Evolutionary conservation across 371 early-diverging fungal genomes (phyloP).

Genomic region (Mortierella sp.): DNA sequence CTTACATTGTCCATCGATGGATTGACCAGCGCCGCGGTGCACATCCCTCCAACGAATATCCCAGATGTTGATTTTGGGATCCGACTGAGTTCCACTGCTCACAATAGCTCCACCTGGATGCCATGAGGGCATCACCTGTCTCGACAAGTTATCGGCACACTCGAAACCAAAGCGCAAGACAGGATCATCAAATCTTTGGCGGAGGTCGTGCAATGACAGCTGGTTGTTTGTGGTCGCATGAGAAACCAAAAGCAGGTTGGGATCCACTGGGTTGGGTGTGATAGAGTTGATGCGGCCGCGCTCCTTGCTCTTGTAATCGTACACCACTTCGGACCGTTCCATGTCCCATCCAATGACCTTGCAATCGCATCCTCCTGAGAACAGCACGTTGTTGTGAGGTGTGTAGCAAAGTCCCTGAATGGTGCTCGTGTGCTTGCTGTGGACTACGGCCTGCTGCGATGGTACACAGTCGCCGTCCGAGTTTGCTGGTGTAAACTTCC

Average conservation of each 20-base stretch:
- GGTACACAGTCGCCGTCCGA: slow-evolving; percentile 29
- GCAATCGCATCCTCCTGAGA: slow-evolving; percentile 46
- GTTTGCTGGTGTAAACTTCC: slow-evolving; percentile 32
- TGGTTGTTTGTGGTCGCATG: slow-evolving; percentile 40
- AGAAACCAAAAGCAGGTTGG: slow-evolving; percentile 32
- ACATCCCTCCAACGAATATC: slow-evolving; percentile 54
- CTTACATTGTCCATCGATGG: slow-evolving; percentile 40
- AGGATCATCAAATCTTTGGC: slow-evolving; percentile 24
- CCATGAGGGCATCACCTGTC: slow-evolving; percentile 43
- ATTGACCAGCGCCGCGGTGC: slow-evolving; percentile 46
- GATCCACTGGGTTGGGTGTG: slow-evolving; percentile 37
- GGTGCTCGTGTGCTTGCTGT: slow-evolving; percentile 37
- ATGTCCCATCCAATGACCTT: slow-evolving; percentile 40
- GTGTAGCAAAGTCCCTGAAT: slow-evolving; percentile 38
- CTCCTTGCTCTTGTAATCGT: slow-evolving; percentile 34
- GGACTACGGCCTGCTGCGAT: slow-evolving; percentile 21
- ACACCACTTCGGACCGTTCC: slow-evolving; percentile 29
- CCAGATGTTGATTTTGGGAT: slow-evolving; percentile 53
- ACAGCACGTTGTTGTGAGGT: slow-evolving; percentile 13
- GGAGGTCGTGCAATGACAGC: slow-evolving; percentile 35
- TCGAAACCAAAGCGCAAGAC: slow-evolving; percentile 40
- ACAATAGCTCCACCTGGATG: slow-evolving; percentile 44
- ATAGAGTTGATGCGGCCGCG: slow-evolving; percentile 40
- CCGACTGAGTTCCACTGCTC: slow-evolving; percentile 43
- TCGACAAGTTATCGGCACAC: slow-evolving; percentile 38